phyloP scores from a whole-genome alignment of 352 stramenopile genomes.

The Phytopythium delawarense region DNA sequence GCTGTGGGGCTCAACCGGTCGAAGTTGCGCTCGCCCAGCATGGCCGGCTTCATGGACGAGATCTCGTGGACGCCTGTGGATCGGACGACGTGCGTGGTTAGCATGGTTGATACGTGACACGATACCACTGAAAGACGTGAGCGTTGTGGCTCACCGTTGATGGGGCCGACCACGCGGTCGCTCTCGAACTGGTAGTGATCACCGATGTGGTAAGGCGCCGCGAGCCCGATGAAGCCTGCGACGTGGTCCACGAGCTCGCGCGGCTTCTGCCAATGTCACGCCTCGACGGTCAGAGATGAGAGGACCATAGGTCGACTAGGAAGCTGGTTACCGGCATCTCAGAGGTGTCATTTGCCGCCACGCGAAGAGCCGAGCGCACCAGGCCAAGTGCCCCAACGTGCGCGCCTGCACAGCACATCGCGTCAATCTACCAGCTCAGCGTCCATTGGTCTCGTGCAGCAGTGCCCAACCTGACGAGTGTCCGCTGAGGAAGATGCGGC shows the following conservation, averaged over 20 bases:
- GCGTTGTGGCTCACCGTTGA: conserved; percentile 24
- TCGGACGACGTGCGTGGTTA: background rate
- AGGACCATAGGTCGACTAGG: background rate
- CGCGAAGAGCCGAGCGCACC: conserved; percentile 42
- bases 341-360: background rate
- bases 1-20: conserved; percentile 41
- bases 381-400: conserved; percentile 56
- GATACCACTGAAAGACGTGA: background rate
- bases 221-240: conserved; percentile 57
- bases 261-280: conserved; percentile 8
- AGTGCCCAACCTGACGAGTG: conserved; percentile 50
- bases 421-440: background rate
- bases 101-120: background rate
- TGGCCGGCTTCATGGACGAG: conserved; percentile 72
- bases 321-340: background rate
- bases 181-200: conserved; percentile 76
- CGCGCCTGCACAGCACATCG: conserved; percentile 12
- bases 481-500: conserved; percentile 47
- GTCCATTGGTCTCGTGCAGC: background rate
- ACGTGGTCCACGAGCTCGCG: conserved; percentile 34
- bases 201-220: conserved; percentile 64
- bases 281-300: background rate
- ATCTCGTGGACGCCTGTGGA: conserved; percentile 55
- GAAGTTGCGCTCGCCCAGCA: conserved; percentile 62
- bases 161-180: conserved; percentile 41